Evolutionary conservation across 805 yeast genomes (phyloP), one percentile per base, ranked within the genome.

Genomic region (Tanozyma kutaoensis): DNA sequence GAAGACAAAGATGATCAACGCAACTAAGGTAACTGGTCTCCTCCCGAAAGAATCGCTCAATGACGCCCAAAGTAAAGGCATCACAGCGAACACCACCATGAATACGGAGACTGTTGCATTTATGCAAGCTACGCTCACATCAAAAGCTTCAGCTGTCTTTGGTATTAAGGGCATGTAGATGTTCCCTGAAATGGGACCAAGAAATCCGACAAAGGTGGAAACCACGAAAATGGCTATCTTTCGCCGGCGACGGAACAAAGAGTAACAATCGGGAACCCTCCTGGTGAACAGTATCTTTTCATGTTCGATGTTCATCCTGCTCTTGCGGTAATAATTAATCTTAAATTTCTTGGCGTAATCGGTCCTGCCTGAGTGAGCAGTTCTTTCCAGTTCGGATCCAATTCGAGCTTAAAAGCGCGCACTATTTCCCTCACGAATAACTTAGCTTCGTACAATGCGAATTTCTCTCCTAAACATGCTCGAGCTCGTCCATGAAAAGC

Each of bases 401-500:
- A 29, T 2, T 29, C 15, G 25, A 70, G 30, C 14, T 48, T 42
- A 34, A 50, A 71, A 2, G 44, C 38, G 15, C 34, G 41, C 10
- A 70, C 28, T 9, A 69, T 37, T 22, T 48, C 50, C 5, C 45
- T 40, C 4, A 69, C 26, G 8, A 63, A 51, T 9, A 55, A 42
- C 32, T 62, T 58, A 15, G 59, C 45, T 37, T 69, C 69, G 22
- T 46, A 43, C 7, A 71, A 43, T 1, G 76, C 76, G 41, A 67
- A 58, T 35, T 66, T 64, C 36, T 72, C 77, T 4, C 78, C 78
- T 12, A 72, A 42, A 41, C 78, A 72, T 0, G 76, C 75, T 24
- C 78, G 46, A 35, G 53, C 64, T 8, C 76, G 62, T 5, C 78
- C 78, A 41, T 71, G 77, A 34, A 71, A 71, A 0, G 74, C 61